A percentile compares a stretch with the other conserved stretches of the same genome.
phyloP scores from a whole-genome alignment of 306 rosid genomes.

The Casuarina equisetifolia region DNA sequence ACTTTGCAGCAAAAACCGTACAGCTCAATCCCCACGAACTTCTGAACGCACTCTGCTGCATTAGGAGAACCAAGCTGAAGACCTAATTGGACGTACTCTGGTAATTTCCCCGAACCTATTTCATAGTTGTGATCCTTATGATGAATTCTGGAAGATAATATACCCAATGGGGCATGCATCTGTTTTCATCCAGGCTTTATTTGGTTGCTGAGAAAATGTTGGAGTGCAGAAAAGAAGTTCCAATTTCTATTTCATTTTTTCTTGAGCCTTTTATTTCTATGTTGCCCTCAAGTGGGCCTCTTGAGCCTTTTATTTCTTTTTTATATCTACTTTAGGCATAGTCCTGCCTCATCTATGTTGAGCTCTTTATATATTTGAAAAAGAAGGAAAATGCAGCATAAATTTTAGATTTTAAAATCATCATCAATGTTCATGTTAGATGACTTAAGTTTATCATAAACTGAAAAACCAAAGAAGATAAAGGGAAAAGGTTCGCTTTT shows the following conservation, averaged over 20 bases:
- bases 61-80: slow-evolving; percentile 1
- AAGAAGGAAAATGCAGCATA: not conserved
- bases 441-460: not conserved
- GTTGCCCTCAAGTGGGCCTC: not conserved
- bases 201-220: not conserved
- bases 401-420: no score
- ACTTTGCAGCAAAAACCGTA: slow-evolving; percentile 20
- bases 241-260: not conserved
- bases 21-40: slow-evolving; percentile 1
- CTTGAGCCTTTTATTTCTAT: not conserved
- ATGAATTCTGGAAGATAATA: not conserved
- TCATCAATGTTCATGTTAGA: not conserved
- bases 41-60: slow-evolving; percentile 17
- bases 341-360: not conserved
- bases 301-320: not conserved
- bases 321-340: not conserved
- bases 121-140: not conserved
- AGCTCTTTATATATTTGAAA: not conserved
- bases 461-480: not conserved
- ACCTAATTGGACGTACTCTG: slow-evolving; percentile 10
- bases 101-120: slow-evolving; percentile 27
- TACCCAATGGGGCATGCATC: not conserved
- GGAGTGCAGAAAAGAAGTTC: not conserved
- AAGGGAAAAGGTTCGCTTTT: not conserved
- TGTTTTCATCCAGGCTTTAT: not conserved